Evolutionary conservation across 148 eudicot species (phyloP).

Genomic region (Dianthus caryophyllus): DNA sequence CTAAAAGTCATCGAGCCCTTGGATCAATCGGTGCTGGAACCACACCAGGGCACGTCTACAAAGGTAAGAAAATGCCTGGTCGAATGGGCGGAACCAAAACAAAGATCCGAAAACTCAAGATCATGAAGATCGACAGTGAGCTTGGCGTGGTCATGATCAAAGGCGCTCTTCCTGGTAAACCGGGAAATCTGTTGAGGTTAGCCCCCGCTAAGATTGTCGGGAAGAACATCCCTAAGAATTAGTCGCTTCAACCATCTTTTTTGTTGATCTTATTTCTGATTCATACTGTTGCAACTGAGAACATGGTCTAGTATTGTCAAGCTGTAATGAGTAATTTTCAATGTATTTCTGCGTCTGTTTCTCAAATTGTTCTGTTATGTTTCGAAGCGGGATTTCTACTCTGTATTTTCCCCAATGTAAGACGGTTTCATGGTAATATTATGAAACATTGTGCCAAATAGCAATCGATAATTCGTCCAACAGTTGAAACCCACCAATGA

Average conservation of each 20-base stretch:
- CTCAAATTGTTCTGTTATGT: neutral
- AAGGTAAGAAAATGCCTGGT: constrained; percentile 98
- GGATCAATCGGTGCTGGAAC: constrained; percentile 99
- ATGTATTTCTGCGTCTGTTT: constrained; percentile 11
- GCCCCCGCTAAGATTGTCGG: constrained; percentile 97
- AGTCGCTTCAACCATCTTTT: constrained; percentile 18
- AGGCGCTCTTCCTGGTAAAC: constrained; percentile 97
- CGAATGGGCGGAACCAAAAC: constrained; percentile 91
- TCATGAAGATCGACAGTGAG: constrained; percentile 80
- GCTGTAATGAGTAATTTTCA: constrained; percentile 11
- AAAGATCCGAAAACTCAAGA: constrained; percentile 78
- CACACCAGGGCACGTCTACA: constrained; percentile 88
- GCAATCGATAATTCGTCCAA: neutral
- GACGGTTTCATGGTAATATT: neutral
- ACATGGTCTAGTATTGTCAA: constrained; percentile 8
- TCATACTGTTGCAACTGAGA: constrained; percentile 11
- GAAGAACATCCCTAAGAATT: constrained; percentile 76
- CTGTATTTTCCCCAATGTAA: neutral
- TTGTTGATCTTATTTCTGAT: constrained; percentile 17
- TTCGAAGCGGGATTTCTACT: neutral
- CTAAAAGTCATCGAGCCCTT: constrained; percentile 84
- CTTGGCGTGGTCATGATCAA: constrained; percentile 79
- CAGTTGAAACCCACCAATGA: neutral
- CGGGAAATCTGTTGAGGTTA: constrained; percentile 86
- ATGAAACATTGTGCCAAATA: neutral